Base-by-base conservation (phyloP, 2,329 filamentous ascomycete genomes). In the Paracoccidioides brasiliensis region DNA sequence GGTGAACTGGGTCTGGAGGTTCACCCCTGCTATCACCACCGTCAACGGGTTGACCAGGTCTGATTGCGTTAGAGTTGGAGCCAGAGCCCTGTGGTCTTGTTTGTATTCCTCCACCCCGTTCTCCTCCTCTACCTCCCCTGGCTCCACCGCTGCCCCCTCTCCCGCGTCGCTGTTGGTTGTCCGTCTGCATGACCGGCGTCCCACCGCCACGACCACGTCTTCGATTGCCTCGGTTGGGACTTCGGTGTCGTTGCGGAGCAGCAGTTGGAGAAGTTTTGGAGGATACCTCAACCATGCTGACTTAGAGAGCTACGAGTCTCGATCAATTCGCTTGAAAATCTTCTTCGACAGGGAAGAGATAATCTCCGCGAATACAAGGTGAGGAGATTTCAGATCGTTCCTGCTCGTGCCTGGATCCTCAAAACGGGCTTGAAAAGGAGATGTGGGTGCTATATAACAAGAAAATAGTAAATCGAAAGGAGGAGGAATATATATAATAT, bases 221-320 rank as follows among this genome's bases (percentile, higher is more conserved):
- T 57, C 67, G 67, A 59, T 65, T 64, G 62, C 72, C 69, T 60
- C 73, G 67, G 58, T 72, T 74, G 60, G 75, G 71, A 54, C 73
- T 72, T 51, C 74, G 69, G 40, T 56, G 59, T 64, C 66, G 64
- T 55, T 65, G 64, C 14, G 41, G 30, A 38, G 32, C 12, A 7
- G 53, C 30, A 32, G 56, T 49, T 49, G 22, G 56, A 15, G 43
- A 38, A 54, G 58, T 44, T 45, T 58, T 57, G 40, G 57, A 52
- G 10, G 56, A 55, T 54, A 57, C 57, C 37, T 60, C 57, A 8
- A 55, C 54, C 57, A 58, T 60, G 32, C 28, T 45, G n/a, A 38
- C 33, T 51, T 22, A 22, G 22, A 22, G 28, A 33, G 10, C n/a
- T 42, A 37, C 3, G 37, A n/a, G 8, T 42, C 35, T 38, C 30